Evolutionary conservation across 2,329 filamentous ascomycete species (phyloP).

Genomic region (Lojkania enalia): DNA sequence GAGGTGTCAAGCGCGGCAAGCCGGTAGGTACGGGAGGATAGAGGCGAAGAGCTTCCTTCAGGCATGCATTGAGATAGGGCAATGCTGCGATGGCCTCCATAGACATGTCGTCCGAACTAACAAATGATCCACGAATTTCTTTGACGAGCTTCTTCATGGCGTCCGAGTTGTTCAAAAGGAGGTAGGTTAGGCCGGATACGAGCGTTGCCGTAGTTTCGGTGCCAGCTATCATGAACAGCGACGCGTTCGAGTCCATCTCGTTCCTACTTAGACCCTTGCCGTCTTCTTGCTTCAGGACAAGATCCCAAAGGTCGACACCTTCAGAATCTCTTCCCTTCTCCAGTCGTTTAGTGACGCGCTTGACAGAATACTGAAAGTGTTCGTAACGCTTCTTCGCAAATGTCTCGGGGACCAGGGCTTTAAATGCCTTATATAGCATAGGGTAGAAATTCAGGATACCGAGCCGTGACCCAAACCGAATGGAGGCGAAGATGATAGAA

Average conservation of each 20-base stretch:
- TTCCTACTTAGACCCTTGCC: constrained; percentile 26
- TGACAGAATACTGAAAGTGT: constrained; percentile 14
- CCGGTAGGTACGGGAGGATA: constrained; percentile 48
- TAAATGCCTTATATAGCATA: constrained; percentile 1
- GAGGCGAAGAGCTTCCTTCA: constrained; percentile 48
- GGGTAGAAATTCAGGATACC: constrained; percentile 7
- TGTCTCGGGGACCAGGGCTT: constrained; percentile 1
- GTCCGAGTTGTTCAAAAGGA: constrained; percentile 35
- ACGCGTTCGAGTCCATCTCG: constrained; percentile 47
- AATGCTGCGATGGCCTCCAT: constrained; percentile 35
- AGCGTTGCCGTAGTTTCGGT: constrained; percentile 51
- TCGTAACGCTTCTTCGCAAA: constrained; percentile 9
- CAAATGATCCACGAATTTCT: constrained; percentile 35
- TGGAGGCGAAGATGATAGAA: constrained; percentile 27
- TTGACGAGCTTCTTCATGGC: constrained; percentile 29
- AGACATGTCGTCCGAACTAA: constrained; percentile 37
- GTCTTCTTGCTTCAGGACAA: constrained; percentile 41
- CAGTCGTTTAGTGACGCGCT: constrained; percentile 33
- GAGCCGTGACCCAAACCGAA: constrained; percentile 17
- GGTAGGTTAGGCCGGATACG: constrained; percentile 44
- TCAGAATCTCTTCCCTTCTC: constrained; percentile 27
- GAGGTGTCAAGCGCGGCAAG: constrained; percentile 39
- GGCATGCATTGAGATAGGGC: constrained; percentile 43
- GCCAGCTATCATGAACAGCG: constrained; percentile 25
- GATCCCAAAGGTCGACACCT: constrained; percentile 46